Evolutionary conservation across 2,329 filamentous ascomycete species (phyloP).

Genomic region (Thermomyces lanuginosus): DNA sequence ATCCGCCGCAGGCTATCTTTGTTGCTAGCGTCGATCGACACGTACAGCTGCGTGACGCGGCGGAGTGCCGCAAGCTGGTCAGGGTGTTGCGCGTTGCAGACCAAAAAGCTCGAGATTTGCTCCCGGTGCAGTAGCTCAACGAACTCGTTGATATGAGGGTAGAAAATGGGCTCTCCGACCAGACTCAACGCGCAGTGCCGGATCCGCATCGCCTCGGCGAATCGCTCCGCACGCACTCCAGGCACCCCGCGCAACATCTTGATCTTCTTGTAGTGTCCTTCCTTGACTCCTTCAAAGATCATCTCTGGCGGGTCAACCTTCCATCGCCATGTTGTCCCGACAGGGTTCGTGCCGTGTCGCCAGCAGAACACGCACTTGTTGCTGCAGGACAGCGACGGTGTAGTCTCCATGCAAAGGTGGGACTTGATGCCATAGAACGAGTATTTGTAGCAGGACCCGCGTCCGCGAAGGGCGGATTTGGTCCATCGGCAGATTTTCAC

Average conservation of each 20-base stretch:
- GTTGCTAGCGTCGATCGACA: slow-evolving; percentile 89
- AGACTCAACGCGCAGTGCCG: slow-evolving; percentile 82
- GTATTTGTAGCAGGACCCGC: slow-evolving; percentile 93
- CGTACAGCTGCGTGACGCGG: slow-evolving; percentile 87
- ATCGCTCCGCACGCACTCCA: slow-evolving; percentile 78
- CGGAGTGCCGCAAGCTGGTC: slow-evolving; percentile 69
- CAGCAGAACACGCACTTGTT: slow-evolving; percentile 99
- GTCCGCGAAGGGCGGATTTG: slow-evolving; percentile 82
- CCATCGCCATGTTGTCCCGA: slow-evolving; percentile 95
- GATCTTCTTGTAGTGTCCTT: slow-evolving; percentile 90
- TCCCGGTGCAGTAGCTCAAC: slow-evolving; percentile 66
- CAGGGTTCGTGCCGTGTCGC: slow-evolving; percentile 93
- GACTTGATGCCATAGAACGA: slow-evolving; percentile 95
- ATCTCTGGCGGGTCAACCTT: slow-evolving; percentile 76
- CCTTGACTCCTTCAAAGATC: slow-evolving; percentile 81
- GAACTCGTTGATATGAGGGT: slow-evolving; percentile 92
- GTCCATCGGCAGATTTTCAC: slow-evolving; percentile 99
- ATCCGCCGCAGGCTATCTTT: slow-evolving; percentile 74
- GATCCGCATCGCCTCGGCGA: slow-evolving; percentile 82
- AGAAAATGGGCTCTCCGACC: slow-evolving; percentile 97
- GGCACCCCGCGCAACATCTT: slow-evolving; percentile 92
- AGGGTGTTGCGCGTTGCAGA: slow-evolving; percentile 94
- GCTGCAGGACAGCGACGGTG: slow-evolving; percentile 82
- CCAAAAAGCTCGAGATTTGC: slow-evolving; percentile 82
- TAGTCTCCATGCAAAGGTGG: slow-evolving; percentile 97